Evolutionary conservation across 352 stramenopile species (phyloP), one percentile per base, ranked within the genome.

Genomic region (Phytophthora palmivora): DNA sequence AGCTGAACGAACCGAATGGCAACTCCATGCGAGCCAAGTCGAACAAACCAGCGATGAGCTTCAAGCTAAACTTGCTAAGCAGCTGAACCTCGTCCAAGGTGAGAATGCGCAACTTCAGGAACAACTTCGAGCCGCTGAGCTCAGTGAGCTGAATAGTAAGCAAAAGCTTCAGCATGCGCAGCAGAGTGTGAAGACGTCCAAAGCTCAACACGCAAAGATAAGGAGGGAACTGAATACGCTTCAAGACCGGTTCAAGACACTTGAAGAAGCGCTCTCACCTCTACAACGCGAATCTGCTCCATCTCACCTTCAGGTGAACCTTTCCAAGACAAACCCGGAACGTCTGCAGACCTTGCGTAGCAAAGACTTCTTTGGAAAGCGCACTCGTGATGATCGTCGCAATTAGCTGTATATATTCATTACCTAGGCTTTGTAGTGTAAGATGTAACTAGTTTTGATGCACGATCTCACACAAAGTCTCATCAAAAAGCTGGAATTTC

Each of bases 41-140:
- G 38, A 50, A 12, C 51, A n/a, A 18, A 12, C 46, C 34, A 22
- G 4, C n/a, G 16, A 19, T 5, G 39, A 51, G 15, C 21, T 43
- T 46, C 52, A 38, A 52, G 26, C 19, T 2, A 16, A 59, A 18
- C 30, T 44, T 2, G 6, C 15, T 10, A 38, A 53, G 12, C n/a
- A 51, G 44, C 28, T 36, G 28, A 19, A 16, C 26, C 6, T 28
- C 3, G 22, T 57, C 15, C 15, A 26, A 68, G 15, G 39, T 53
- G 12, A 87, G 56, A 43, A 86, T 74, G 12, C 74, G 44, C 10
- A 72, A 37, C 37, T 89, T 74, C 33, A 39, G 24, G 24, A 80
- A 74, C 51, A 87, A 55, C 48, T 81, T 76, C 39, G 58, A 74
- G 42, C 12, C 11, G 33, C 44, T 38, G 8, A 39, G 16, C 8